These are phyloP conservation scores for Cucurbita pepo DNA, from an alignment of 306 rosid species.

Conservation along the genomic window DNA sequence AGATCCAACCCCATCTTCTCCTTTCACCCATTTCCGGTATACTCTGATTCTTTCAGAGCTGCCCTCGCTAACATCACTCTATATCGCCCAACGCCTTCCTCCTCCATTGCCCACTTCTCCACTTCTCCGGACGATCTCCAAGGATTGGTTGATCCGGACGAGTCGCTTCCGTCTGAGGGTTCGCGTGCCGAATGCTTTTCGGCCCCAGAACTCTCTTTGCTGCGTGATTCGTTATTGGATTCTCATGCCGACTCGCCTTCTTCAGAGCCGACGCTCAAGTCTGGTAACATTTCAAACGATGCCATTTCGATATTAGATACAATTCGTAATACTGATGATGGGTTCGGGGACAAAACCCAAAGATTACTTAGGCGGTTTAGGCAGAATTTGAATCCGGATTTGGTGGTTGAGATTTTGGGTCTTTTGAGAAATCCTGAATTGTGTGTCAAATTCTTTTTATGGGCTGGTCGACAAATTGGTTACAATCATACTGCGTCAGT, in stretches of 20 bases:
- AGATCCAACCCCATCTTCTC: neutral
- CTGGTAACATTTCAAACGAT: constrained; percentile 17
- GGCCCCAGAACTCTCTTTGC: constrained; percentile 30
- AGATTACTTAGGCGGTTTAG: constrained; percentile 50
- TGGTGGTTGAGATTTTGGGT: constrained; percentile 43
- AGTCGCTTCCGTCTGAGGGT: constrained; percentile 5
- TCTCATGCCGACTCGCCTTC: constrained; percentile 13
- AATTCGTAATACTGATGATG: constrained; percentile 16
- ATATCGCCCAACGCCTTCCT: neutral
- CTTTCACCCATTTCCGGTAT: neutral
- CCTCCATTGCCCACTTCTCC: constrained; percentile 6
- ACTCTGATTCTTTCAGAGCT: neutral
- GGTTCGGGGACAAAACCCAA: constrained; percentile 28
- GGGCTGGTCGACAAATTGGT: constrained; percentile 75
- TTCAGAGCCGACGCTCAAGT: constrained; percentile 1
- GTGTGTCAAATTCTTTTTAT: constrained; percentile 49
- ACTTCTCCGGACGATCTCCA: constrained; percentile 26
- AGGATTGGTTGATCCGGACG: constrained; percentile 33
- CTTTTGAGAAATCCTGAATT: constrained; percentile 23
- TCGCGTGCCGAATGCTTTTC: constrained; percentile 15
- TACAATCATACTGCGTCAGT: constrained; percentile 35
- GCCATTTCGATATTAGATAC: constrained; percentile 28
- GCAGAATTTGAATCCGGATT: constrained; percentile 21
- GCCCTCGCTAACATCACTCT: neutral
- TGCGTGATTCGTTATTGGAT: constrained; percentile 32